Evolutionary conservation across 306 rosid genomes (phyloP).

Genomic region (Sicyos edulis): DNA sequence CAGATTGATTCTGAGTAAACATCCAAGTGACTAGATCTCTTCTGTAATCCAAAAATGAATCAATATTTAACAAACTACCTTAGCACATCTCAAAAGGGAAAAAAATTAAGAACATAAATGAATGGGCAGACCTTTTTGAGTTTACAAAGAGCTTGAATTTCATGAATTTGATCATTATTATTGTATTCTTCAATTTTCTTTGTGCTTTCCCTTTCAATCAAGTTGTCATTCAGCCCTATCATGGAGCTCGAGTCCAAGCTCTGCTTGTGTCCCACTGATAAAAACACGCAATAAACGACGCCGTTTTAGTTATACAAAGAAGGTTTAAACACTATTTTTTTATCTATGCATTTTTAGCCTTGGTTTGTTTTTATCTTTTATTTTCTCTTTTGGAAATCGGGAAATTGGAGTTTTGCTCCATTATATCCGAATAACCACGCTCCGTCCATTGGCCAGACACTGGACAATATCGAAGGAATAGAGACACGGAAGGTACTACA

Average conservation of each 20-base stretch:
- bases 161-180: conserved; percentile 22
- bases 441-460: no score
- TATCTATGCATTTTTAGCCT: not conserved
- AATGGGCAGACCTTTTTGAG: conserved; percentile 36
- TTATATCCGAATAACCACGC: no score
- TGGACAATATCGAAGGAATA: no score
- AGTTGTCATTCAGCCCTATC: conserved; percentile 37
- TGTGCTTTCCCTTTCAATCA: conserved; percentile 30
- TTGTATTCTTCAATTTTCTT: conserved; percentile 38
- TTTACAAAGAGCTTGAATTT: conserved; percentile 31
- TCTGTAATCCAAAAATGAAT: not conserved
- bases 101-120: not conserved
- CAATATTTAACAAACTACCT: not conserved
- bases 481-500: no score
- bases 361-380: not conserved
- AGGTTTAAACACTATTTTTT: not conserved
- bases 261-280: conserved; percentile 60
- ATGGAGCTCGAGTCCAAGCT: conserved; percentile 38
- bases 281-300: not conserved
- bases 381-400: no score
- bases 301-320: not conserved
- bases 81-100: not conserved
- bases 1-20: not conserved
- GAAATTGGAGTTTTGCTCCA: no score
- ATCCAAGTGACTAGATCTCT: not conserved